A percentile compares a stretch with the other conserved stretches of the same genome.
Conservation (phyloP, 1,139 yeast genomes). For the Taiozyma sp. region DNA sequence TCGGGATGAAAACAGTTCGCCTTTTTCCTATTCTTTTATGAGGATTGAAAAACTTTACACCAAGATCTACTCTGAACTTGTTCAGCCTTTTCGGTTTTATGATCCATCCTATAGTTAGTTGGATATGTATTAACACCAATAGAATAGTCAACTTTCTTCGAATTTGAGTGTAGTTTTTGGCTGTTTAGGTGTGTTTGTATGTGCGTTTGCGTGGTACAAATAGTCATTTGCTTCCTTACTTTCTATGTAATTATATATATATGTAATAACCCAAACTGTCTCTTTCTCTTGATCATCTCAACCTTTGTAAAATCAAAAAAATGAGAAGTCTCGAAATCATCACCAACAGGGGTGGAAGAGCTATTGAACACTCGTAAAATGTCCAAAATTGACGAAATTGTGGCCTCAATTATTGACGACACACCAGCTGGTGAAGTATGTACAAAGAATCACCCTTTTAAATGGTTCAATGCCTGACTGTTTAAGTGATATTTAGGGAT, state of each 20-base stretch:
- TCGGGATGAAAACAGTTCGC: constrained; percentile 34
- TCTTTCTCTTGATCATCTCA: too few species aligned
- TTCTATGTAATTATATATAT: too few species aligned
- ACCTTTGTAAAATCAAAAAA: not conserved
- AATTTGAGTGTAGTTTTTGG: too few species aligned
- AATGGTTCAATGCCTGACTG: not conserved
- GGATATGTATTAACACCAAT: too few species aligned
- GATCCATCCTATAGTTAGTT: not conserved
- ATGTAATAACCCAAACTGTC: too few species aligned
- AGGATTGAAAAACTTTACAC: constrained; percentile 31
- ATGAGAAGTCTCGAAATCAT: not conserved
- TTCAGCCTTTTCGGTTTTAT: not conserved
- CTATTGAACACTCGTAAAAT: not conserved
- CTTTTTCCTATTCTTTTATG: constrained; percentile 25
- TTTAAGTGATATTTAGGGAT: too few species aligned
- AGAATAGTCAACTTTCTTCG: too few species aligned
- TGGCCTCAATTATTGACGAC: constrained; percentile 36
- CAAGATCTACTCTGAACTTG: constrained; percentile 36
- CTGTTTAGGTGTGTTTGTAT: too few species aligned
- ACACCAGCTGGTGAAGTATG: constrained; percentile 37
- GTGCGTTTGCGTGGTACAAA: too few species aligned
- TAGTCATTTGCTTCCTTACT: too few species aligned
- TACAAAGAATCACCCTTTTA: not conserved
- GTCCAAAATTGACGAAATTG: constrained; percentile 15
- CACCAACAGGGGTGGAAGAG: not conserved